A percentile compares a stretch with the other conserved stretches of the same genome.
These are phyloP conservation scores for Phallus indusiatus DNA, from an alignment of 768 basidiomycete genomes.

Conservation along the genomic window DNA sequence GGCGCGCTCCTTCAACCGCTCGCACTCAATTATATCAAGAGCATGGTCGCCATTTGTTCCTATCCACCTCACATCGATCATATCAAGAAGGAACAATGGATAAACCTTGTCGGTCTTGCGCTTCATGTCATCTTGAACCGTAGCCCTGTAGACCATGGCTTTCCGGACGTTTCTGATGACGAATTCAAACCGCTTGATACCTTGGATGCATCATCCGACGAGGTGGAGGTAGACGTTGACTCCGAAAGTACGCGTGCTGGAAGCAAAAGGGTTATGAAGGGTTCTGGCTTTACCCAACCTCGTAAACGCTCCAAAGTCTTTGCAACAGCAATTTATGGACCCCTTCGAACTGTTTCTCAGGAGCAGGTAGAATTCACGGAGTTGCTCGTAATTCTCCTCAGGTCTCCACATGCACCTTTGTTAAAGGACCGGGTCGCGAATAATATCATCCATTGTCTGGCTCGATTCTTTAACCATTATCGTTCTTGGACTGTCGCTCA, in stretches of 20 bases:
- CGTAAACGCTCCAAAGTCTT: slow-evolving; percentile 7
- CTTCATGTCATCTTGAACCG: slow-evolving; percentile 76
- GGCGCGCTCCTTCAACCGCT: slow-evolving; percentile 47
- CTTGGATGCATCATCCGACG: slow-evolving; percentile 16
- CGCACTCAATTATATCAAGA: slow-evolving; percentile 74
- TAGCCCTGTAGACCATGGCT: slow-evolving; percentile 20
- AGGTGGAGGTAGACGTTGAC: slow-evolving; percentile 21
- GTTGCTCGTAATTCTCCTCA: slow-evolving; percentile 50
- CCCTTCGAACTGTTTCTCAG: slow-evolving; percentile 26
- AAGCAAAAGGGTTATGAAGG: slow-evolving; percentile 1
- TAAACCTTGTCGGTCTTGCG: slow-evolving; percentile 52
- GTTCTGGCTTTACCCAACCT: slow-evolving; percentile 6
- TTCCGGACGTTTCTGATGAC: slow-evolving; percentile 23
- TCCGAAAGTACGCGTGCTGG: slow-evolving; percentile 13
- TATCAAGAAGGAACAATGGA: slow-evolving; percentile 57
- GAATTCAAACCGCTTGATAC: slow-evolving; percentile 20
- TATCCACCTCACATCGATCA: slow-evolving; percentile 75
- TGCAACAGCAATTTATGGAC: background rate
- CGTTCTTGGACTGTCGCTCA: slow-evolving; percentile 71
- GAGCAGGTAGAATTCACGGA: slow-evolving; percentile 69
- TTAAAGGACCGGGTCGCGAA: slow-evolving; percentile 34
- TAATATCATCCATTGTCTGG: slow-evolving; percentile 49
- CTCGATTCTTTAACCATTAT: slow-evolving; percentile 56
- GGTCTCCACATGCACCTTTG: slow-evolving; percentile 50
- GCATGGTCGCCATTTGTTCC: slow-evolving; percentile 53